phyloP scores from a whole-genome alignment of 306 rosid species.

The Cyclanthera cordifolia region DNA sequence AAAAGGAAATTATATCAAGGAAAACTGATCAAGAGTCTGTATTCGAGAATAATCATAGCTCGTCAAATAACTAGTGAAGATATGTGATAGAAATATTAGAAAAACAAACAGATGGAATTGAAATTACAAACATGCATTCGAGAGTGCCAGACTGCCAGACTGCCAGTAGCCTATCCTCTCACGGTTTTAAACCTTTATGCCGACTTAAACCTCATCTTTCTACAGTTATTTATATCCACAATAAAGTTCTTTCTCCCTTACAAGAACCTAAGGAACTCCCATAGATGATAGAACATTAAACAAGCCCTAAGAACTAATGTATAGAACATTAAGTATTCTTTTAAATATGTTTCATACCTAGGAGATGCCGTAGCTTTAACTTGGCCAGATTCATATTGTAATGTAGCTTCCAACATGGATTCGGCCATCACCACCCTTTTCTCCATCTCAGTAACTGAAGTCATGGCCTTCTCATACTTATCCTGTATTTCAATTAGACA shows the following conservation, averaged over 20 bases:
- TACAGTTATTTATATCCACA: too few species aligned
- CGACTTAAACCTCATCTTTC: too few species aligned
- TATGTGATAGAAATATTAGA: too few species aligned
- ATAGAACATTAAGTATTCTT: neutral
- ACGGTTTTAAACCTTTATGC: too few species aligned
- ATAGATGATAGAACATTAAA: too few species aligned
- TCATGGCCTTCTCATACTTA: slow-evolving; percentile 69
- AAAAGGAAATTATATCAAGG: neutral
- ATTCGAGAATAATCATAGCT: neutral
- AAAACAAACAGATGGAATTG: too few species aligned
- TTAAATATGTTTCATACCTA: slow-evolving; percentile 30
- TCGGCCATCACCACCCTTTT: slow-evolving; percentile 78
- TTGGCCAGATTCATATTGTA: slow-evolving; percentile 96
- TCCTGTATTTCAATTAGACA: slow-evolving; percentile 43
- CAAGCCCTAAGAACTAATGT: neutral
- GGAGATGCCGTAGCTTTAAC: slow-evolving; percentile 66
- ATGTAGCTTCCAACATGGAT: slow-evolving; percentile 85
- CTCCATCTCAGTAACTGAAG: slow-evolving; percentile 57
- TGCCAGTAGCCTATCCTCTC: too few species aligned
- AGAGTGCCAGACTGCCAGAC: too few species aligned
- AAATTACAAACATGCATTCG: too few species aligned
- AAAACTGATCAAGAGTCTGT: neutral
- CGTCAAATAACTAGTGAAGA: too few species aligned
- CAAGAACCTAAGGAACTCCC: too few species aligned
- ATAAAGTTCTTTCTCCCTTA: too few species aligned